Percentiles rank a stretch among this genome's conserved stretches.
phyloP scores from a whole-genome alignment of 306 rosid species.

The Glycine latifolia region DNA sequence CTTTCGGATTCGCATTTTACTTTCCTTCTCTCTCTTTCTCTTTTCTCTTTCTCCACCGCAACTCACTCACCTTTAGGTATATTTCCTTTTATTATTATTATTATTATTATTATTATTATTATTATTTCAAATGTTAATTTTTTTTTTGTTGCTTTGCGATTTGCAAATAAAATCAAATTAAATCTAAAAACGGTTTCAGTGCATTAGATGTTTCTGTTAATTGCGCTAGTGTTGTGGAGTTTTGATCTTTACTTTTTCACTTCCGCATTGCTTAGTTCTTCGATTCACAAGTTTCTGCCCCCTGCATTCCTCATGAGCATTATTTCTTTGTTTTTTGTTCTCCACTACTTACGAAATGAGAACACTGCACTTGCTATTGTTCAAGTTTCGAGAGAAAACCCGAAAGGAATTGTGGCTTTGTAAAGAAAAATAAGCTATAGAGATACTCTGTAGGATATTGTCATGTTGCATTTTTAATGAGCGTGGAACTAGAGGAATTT shows the following conservation, averaged over 20 bases:
- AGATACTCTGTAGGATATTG: neutral
- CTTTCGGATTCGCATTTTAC: neutral
- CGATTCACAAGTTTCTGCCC: too few species aligned
- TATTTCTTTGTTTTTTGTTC: too few species aligned
- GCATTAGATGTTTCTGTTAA: neutral
- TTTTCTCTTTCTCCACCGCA: slow-evolving; percentile 20
- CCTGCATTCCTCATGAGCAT: too few species aligned
- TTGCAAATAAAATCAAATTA: neutral
- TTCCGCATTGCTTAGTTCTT: too few species aligned
- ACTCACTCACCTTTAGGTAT: slow-evolving; percentile 25
- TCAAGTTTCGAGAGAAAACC: neutral
- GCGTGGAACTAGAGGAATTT: neutral
- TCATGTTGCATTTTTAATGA: neutral
- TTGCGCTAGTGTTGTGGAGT: too few species aligned
- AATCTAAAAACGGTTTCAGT: neutral
- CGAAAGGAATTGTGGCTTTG: slow-evolving; percentile 12
- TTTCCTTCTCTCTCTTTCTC: slow-evolving; percentile 39
- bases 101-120: too few species aligned
- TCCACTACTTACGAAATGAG: neutral
- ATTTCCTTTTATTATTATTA: neutral
- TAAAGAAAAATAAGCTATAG: neutral
- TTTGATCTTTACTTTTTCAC: too few species aligned
- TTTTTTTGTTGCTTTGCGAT: slow-evolving; percentile 11
- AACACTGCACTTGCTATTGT: neutral
- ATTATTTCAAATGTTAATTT: neutral